Evolutionary conservation across 208 protist species (phyloP).

Genomic region (Blechomonas ayalai): DNA sequence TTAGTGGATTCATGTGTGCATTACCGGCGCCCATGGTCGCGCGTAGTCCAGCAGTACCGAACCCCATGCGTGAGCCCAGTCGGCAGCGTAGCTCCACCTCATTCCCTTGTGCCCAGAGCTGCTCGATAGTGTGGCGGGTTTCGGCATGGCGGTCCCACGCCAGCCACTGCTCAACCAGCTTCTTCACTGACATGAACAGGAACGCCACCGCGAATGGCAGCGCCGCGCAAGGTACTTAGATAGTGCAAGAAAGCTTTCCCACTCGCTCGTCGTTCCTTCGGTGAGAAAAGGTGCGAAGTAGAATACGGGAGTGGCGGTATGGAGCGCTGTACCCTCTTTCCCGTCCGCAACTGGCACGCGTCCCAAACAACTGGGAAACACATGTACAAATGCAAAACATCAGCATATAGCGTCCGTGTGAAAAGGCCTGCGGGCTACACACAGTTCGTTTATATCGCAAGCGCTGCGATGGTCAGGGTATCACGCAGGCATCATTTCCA

Average conservation of each 20-base stretch:
- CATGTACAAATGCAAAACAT: too few species aligned
- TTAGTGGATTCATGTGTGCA: slow-evolving; percentile 94
- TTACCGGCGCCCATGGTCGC: slow-evolving; percentile 91
- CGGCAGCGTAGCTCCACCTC: slow-evolving; percentile 35
- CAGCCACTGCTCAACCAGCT: slow-evolving; percentile 53
- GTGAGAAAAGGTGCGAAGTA: too few species aligned
- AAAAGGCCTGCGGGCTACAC: too few species aligned
- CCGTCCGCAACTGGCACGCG: too few species aligned
- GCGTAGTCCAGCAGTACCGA: slow-evolving; percentile 95
- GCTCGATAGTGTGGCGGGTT: slow-evolving; percentile 38
- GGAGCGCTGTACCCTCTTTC: too few species aligned
- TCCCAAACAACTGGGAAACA: too few species aligned
- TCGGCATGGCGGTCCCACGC: slow-evolving; percentile 53
- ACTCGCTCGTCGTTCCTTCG: not conserved
- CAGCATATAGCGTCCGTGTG: too few species aligned
- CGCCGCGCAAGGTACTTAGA: not conserved
- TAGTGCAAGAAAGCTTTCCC: not conserved
- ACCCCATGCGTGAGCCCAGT: slow-evolving; percentile 86
- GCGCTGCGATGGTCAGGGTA: too few species aligned
- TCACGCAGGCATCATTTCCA: too few species aligned
- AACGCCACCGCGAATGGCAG: not conserved
- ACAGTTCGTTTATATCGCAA: too few species aligned
- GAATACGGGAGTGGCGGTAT: too few species aligned
- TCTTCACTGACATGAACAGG: slow-evolving; percentile 27
- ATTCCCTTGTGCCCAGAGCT: slow-evolving; percentile 20